phyloP scores from a whole-genome alignment of 768 basidiomycete species.

The Mycena sanguinolenta region DNA sequence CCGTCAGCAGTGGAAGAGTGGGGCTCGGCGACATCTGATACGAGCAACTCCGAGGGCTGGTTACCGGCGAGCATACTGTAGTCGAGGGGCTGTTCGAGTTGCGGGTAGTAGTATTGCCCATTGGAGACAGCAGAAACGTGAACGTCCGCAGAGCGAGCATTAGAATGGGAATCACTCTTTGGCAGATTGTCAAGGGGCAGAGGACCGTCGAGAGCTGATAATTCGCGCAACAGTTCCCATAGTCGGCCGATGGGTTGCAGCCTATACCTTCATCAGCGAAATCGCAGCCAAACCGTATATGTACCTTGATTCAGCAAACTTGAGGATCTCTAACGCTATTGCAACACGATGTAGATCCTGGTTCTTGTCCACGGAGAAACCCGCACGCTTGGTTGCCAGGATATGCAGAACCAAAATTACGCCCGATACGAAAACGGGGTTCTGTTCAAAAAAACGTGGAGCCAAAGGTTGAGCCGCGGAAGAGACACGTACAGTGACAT shows the following conservation, averaged over 20 bases:
- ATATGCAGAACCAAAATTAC: conserved; percentile 11
- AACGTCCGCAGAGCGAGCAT: not conserved
- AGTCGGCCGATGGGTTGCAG: conserved; percentile 13
- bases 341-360: not conserved
- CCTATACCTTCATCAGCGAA: not conserved
- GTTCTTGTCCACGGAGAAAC: conserved; percentile 1
- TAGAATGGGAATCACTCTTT: not conserved
- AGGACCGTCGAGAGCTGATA: conserved; percentile 14
- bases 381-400: conserved; percentile 6
- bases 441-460: not conserved
- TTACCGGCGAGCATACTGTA: not conserved
- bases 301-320: conserved; percentile 15
- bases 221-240: conserved; percentile 24
- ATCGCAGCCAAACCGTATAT: no score
- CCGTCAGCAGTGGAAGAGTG: conserved; percentile 8
- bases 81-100: not conserved
- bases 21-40: conserved; percentile 7
- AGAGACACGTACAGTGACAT: conserved; percentile 12
- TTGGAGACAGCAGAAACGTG: not conserved
- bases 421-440: no score
- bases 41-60: not conserved
- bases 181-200: no score
- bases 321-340: conserved; percentile 12
- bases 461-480: not conserved
- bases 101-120: not conserved